Conservation (phyloP, 495 filamentous ascomycete species). For the Baudoinia panamericana region DNA sequence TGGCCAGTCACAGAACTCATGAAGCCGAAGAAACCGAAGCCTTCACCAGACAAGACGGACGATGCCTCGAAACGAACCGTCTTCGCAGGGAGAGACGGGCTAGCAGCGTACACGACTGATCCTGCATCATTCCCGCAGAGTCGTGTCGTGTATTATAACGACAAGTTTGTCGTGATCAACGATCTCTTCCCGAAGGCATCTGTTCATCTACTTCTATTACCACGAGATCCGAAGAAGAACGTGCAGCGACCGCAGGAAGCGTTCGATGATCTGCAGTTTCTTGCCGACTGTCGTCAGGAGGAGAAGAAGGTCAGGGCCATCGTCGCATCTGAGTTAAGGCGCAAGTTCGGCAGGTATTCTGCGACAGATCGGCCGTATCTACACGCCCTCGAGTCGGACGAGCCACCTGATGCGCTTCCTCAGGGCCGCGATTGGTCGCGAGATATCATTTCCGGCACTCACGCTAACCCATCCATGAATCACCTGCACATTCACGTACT, state of each 20-base stretch:
- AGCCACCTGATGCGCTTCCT: constrained; percentile 38
- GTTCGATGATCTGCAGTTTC: constrained; percentile 57
- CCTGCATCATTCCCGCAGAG: constrained; percentile 49
- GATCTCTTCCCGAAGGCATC: constrained; percentile 77
- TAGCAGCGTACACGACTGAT: constrained; percentile 57
- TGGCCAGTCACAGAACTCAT: constrained; percentile 20
- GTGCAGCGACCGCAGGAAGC: constrained; percentile 65
- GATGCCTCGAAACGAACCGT: not conserved
- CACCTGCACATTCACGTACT: constrained; percentile 88
- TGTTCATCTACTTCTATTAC: constrained; percentile 76
- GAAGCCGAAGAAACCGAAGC: constrained; percentile 11
- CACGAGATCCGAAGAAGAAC: constrained; percentile 50
- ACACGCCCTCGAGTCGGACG: constrained; percentile 38
- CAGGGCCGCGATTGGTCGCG: constrained; percentile 60
- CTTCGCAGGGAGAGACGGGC: constrained; percentile 22
- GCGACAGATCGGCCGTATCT: constrained; percentile 43
- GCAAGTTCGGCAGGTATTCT: constrained; percentile 53
- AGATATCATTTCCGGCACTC: constrained; percentile 68
- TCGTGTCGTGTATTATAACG: constrained; percentile 55
- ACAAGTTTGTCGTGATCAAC: constrained; percentile 63
- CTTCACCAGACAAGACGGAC: constrained; percentile 3
- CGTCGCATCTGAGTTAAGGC: constrained; percentile 63
- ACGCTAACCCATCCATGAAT: constrained; percentile 81
- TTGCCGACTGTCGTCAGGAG: constrained; percentile 48
- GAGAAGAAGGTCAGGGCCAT: constrained; percentile 45